These are phyloP conservation scores for Myochromella boudieri DNA, from an alignment of 768 basidiomycete genomes.

Conservation along the genomic window DNA sequence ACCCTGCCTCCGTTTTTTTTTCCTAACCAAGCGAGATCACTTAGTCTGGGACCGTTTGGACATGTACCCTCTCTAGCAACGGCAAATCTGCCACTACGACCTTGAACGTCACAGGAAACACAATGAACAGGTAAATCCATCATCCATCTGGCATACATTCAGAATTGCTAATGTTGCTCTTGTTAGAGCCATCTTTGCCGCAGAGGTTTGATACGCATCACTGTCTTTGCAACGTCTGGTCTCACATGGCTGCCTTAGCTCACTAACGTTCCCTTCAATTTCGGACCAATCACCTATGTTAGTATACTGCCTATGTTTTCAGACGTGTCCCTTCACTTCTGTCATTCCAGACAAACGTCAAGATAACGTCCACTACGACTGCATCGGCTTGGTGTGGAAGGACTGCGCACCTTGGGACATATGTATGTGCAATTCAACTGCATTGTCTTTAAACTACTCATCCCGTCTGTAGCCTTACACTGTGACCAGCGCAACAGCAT, in stretches of 20 bases:
- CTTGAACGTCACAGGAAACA: conserved; percentile 23
- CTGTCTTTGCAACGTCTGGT: background rate
- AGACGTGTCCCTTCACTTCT: background rate
- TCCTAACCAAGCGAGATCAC: background rate
- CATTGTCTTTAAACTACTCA: background rate
- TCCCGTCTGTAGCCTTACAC: conserved; percentile 19
- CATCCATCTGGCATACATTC: background rate
- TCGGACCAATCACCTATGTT: conserved; percentile 24
- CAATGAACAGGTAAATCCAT: conserved; percentile 22
- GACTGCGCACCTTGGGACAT: conserved; percentile 23
- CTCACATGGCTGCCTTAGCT: conserved; percentile 9
- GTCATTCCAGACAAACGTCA: conserved; percentile 20
- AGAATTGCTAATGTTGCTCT: background rate
- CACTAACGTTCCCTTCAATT: conserved; percentile 25
- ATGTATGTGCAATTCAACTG: conserved; percentile 15
- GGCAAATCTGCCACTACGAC: conserved; percentile 22
- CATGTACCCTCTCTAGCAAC: conserved; percentile 25
- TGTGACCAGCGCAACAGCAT: conserved; percentile 19
- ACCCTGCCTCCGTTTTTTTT: background rate
- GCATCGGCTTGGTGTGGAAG: conserved; percentile 26
- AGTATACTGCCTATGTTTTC: background rate
- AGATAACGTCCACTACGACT: conserved; percentile 24
- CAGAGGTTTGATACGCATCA: conserved; percentile 17
- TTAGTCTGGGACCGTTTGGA: conserved; percentile 25
- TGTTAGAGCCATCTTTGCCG: conserved; percentile 25